Conservation (phyloP, 2,329 filamentous ascomycete species). For the Aspergillus hortae region DNA sequence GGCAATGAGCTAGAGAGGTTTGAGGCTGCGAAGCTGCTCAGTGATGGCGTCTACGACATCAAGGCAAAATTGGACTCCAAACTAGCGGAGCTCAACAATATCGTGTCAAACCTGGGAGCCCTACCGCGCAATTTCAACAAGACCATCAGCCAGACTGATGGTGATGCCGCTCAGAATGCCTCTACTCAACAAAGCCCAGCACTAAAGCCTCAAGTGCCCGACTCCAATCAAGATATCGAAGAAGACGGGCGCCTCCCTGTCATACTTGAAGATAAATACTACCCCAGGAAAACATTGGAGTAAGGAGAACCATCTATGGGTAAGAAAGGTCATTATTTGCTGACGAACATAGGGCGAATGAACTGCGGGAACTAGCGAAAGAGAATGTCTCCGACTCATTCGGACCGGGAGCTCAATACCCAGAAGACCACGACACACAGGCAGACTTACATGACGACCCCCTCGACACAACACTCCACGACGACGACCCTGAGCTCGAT, state of each 20-base stretch:
- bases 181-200: slow-evolving; percentile 8
- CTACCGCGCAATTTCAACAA: slow-evolving; percentile 33
- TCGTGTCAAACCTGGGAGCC: slow-evolving; percentile 54
- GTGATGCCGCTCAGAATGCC: slow-evolving; percentile 8
- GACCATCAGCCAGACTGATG: slow-evolving; percentile 12
- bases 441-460: neutral
- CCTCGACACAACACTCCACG: neutral
- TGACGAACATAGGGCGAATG: slow-evolving; percentile 29
- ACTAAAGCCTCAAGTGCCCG: slow-evolving; percentile 14
- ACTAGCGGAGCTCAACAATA: slow-evolving; percentile 51
- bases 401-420: slow-evolving; percentile 17
- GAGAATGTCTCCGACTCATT: slow-evolving; percentile 26
- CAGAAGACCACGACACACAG: neutral
- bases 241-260: slow-evolving; percentile 49
- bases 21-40: slow-evolving; percentile 41
- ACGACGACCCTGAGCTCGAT: slow-evolving; percentile 7
- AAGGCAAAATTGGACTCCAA: slow-evolving; percentile 55
- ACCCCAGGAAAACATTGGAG: slow-evolving; percentile 55
- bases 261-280: slow-evolving; percentile 58
- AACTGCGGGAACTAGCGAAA: slow-evolving; percentile 30
- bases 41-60: slow-evolving; percentile 49
- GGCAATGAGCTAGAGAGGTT: slow-evolving; percentile 52
- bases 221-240: slow-evolving; percentile 17
- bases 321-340: neutral
- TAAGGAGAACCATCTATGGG: slow-evolving; percentile 31